phyloP scores from a whole-genome alignment of 176 grass and related monocot genomes.

The Phyllostachys edulis region DNA sequence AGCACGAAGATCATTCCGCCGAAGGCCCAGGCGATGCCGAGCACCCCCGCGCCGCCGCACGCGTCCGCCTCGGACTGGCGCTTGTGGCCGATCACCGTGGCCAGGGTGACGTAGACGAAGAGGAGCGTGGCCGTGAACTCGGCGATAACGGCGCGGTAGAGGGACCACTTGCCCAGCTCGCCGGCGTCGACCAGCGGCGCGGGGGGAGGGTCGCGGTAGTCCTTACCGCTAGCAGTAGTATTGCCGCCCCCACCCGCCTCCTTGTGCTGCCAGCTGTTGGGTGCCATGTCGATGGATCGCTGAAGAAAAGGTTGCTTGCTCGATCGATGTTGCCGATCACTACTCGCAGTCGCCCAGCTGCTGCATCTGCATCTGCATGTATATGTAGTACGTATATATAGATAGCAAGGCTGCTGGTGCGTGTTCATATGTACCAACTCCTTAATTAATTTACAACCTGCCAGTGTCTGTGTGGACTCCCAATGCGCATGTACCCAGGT shows the following conservation, averaged over 20 bases:
- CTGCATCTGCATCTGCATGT: too few relatives aligned
- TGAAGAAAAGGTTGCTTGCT: too few relatives aligned
- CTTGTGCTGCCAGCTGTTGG: background rate
- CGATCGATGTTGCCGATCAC: too few relatives aligned
- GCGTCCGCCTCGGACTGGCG: background rate
- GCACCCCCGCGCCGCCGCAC: conserved; percentile 60
- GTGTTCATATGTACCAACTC: too few relatives aligned
- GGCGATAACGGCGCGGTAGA: conserved; percentile 40
- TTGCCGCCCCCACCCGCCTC: background rate
- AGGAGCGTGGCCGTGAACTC: conserved; percentile 38
- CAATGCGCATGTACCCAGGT: too few relatives aligned
- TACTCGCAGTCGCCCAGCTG: too few relatives aligned
- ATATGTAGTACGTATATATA: too few relatives aligned
- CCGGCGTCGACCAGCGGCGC: conserved; percentile 4
- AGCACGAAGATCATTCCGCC: conserved; percentile 95
- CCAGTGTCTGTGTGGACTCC: too few relatives aligned
- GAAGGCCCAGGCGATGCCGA: conserved; percentile 88
- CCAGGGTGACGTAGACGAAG: conserved; percentile 32
- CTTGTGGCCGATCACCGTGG: conserved; percentile 37
- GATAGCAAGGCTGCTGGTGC: too few relatives aligned
- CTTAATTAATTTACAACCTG: too few relatives aligned
- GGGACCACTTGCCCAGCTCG: conserved; percentile 41
- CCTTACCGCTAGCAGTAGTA: background rate
- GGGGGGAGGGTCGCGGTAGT: conserved; percentile 36
- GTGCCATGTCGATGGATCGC: background rate